Conservation (phyloP, 495 filamentous ascomycete species). For the Ramalina intermedia region DNA sequence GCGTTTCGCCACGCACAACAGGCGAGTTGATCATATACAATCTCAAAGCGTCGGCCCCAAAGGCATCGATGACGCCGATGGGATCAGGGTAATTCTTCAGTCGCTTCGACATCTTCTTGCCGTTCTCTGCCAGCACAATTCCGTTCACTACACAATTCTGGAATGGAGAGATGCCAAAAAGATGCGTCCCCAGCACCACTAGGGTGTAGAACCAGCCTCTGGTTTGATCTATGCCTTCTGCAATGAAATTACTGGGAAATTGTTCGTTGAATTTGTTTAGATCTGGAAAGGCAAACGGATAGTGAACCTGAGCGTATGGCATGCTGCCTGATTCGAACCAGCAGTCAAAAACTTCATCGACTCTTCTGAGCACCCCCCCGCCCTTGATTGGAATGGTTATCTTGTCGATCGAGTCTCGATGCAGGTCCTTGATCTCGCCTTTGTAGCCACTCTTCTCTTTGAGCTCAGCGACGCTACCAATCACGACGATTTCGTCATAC, state of each 20-base stretch:
- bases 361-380: conserved; percentile 67
- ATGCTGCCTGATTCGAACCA: conserved; percentile 94
- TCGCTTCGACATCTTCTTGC: conserved; percentile 99
- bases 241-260: conserved; percentile 95
- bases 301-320: conserved; percentile 89
- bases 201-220: conserved; percentile 97
- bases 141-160: conserved; percentile 96
- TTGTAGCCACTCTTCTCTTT: conserved; percentile 74
- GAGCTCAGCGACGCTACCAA: conserved; percentile 77
- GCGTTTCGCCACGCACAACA: conserved; percentile 81
- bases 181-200: conserved; percentile 75
- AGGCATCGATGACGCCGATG: conserved; percentile 64
- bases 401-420: conserved; percentile 86
- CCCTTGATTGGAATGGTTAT: conserved; percentile 91
- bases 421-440: conserved; percentile 78
- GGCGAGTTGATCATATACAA: conserved; percentile 96
- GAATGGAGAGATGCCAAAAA: conserved; percentile 82
- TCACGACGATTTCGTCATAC: conserved; percentile 68
- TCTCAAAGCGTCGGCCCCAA: conserved; percentile 86
- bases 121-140: conserved; percentile 88
- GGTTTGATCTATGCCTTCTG: conserved; percentile 88
- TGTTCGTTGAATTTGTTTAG: conserved; percentile 48
- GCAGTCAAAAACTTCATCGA: conserved; percentile 93
- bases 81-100: conserved; percentile 97
- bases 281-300: conserved; percentile 86